A percentile compares a stretch with the other conserved stretches of the same genome.
phyloP scores from a whole-genome alignment of 345 rosid species.

The Eucalyptus decipiens region DNA sequence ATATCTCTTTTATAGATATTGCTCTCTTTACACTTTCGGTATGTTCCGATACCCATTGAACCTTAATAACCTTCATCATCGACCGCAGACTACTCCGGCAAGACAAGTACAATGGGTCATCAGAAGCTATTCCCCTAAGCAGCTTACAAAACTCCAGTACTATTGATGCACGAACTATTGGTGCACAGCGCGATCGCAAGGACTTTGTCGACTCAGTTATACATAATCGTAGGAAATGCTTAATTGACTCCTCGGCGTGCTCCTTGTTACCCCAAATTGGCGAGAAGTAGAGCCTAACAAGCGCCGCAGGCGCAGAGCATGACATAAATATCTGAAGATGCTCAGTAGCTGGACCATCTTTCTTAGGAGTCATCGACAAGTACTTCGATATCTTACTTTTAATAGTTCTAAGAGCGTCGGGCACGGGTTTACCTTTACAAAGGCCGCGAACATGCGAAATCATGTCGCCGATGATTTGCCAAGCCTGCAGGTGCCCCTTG shows the following conservation, averaged over 20 bases:
- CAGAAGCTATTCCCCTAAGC: conserved; percentile 37
- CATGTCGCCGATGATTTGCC: conserved; percentile 60
- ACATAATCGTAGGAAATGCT: conserved; percentile 36
- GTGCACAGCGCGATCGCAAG: conserved; percentile 37
- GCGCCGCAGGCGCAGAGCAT: conserved; percentile 59
- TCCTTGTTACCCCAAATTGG: conserved; percentile 23
- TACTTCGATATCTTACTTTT: conserved; percentile 30
- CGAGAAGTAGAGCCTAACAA: conserved; percentile 68
- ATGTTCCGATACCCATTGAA: not conserved
- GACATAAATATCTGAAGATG: conserved; percentile 48
- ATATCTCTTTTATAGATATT: conserved; percentile 36
- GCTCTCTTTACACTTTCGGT: conserved; percentile 8
- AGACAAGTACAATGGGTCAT: conserved; percentile 37
- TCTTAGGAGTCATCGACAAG: conserved; percentile 26
- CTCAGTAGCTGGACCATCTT: conserved; percentile 5
- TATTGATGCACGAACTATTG: no score
- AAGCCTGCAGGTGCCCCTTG: conserved; percentile 66
- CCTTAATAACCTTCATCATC: conserved; percentile 38
- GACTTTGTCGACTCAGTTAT: conserved; percentile 15
- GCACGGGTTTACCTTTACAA: conserved; percentile 15
- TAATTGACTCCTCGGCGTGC: conserved; percentile 43
- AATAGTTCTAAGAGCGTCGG: conserved; percentile 13
- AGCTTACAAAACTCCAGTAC: conserved; percentile 75
- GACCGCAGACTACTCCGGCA: conserved; percentile 66
- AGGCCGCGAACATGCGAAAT: conserved; percentile 33